Percentiles rank a stretch among this genome's conserved stretches.
These are phyloP conservation scores for Deinandra increscens DNA, from an alignment of 129 eudicot genomes.

Conservation along the genomic window DNA sequence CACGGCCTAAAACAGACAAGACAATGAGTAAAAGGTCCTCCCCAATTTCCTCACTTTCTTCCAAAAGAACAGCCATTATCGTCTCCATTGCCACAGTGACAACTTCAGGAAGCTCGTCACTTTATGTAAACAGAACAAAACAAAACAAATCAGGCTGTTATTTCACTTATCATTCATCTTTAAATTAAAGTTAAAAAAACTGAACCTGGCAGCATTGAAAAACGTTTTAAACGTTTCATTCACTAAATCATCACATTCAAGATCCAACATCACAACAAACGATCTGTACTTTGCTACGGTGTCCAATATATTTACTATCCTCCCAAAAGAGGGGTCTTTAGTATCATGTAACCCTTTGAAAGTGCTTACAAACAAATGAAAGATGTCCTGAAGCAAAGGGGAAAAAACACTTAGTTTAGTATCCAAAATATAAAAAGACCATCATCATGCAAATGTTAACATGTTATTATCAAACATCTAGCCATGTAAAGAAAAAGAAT, in stretches of 20 bases:
- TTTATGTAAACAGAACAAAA: conserved; percentile 30
- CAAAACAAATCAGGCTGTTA: conserved; percentile 8
- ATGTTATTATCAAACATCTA: conserved; percentile 9
- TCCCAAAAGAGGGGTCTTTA: conserved; percentile 73
- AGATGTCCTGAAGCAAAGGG: conserved; percentile 60
- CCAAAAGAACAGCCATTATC: conserved; percentile 83
- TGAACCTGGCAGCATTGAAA: conserved; percentile 74
- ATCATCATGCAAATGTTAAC: conserved; percentile 7
- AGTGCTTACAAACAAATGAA: conserved; percentile 77
- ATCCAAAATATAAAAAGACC: conserved; percentile 20
- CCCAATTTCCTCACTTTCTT: conserved; percentile 88
- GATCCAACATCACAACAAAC: conserved; percentile 96
- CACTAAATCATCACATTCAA: conserved; percentile 92
- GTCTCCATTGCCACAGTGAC: conserved; percentile 77
- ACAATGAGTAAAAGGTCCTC: conserved; percentile 67
- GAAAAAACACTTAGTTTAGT: not conserved
- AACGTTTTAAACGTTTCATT: conserved; percentile 76
- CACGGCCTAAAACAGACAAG: conserved; percentile 69
- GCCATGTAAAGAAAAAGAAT: not conserved
- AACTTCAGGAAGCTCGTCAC: conserved; percentile 75
- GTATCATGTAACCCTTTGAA: conserved; percentile 75
- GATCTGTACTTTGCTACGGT: conserved; percentile 92
- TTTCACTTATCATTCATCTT: not conserved
- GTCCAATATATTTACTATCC: conserved; percentile 77
- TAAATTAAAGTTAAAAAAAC: conserved; percentile 14